Base-by-base conservation (phyloP, 768 basidiomycete species). In the Panellus pusillus region DNA sequence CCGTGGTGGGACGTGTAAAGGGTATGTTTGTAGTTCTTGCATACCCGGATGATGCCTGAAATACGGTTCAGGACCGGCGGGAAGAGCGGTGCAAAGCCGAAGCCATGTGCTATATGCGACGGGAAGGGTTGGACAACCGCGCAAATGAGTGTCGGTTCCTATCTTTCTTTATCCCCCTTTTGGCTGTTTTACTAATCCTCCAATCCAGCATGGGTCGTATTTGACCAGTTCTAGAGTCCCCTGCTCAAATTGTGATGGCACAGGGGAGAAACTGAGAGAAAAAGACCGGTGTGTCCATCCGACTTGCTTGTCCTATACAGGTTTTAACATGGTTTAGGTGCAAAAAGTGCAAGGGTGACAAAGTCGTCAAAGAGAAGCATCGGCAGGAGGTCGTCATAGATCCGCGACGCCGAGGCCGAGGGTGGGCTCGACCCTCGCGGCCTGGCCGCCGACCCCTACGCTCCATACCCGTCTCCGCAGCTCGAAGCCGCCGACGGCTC, bases 341-440 rank as follows among this genome's bases (percentile, higher is more conserved):
- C 72, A 98, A 95, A 72, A 96, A 92, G 66, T 98, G 96, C 72
- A 93, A 94, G 64, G 96, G 94, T 4, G 79, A 81, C 47, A 88
- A 86, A 68, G 87, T 84, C 0, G 80, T 89, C 40, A 85, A 88
- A 58, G 93, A 96, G 66, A 97, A 93, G 76, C 91, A 87, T 42
- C 84, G 91, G 44, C 86, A 93, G 59, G 93, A 95, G 59, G 85
- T 97, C 19, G 80, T 83, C 61, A 79, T 98, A 41, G 91, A 95
- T n/a, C n/a, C n/a, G n/a, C n/a, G n/a, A n/a, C n/a, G n/a, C n/a
- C n/a, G n/a, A n/a, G n/a, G n/a, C n/a, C n/a, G 95, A n/a, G n/a
- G n/a, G n/a, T n/a, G n/a, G n/a, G n/a, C n/a, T n/a, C n/a, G n/a
- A n/a, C n/a, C n/a, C n/a, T n/a, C n/a, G n/a, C n/a, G n/a, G n/a